Base-by-base conservation (phyloP, 306 rosid genomes). In the apple (Malus domestica) region DNA sequence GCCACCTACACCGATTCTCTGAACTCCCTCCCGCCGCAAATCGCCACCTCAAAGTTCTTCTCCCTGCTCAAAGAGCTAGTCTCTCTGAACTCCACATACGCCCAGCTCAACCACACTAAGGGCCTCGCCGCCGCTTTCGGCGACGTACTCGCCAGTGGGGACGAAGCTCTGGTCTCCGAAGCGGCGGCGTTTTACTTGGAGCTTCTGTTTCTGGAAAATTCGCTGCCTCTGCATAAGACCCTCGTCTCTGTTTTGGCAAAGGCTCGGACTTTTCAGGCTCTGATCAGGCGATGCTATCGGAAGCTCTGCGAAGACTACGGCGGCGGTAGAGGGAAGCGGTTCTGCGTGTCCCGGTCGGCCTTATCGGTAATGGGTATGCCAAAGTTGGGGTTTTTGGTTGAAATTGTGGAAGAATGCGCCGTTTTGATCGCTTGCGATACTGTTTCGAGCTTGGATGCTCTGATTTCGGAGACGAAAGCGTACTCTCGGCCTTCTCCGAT, bases 401-500 rank as follows among this genome's bases (percentile, higher is more conserved):
- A 87, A 4, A 87, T 89, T 0, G 89, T 95, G 7, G 95, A 88
- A 45, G 79, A 82, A 30, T 92, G 97, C 69, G 89, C 97, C 13
- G 72, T 88, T 57, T 61, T 90, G 77, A 86, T 90, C 0, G 92
- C 97, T 62, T 38, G 78, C 38, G 97, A 90, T 45, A 81, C 81
- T 0, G 86, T 89, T 58, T 63, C 69, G 4, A 82, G 97, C 68
- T 83, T 95, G 71, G 74, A 72, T 32, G 75, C 40, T 4, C 87
- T 90, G n/a, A 77, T 95, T 78, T 84, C 59, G 20, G 98, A 92
- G 87, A 85, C 87, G 1, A 70, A 64, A 76, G 88, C 74, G 25
- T 76, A 65, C 55, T 87, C 86, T 42, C 76, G 97, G 30, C 98
- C 99, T 68, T 95, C 99, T 1, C 97, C 99, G 14, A 86, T 92